Base-by-base conservation (phyloP, 1,284 basidiomycete species). In the Rhodotorula sp. region DNA sequence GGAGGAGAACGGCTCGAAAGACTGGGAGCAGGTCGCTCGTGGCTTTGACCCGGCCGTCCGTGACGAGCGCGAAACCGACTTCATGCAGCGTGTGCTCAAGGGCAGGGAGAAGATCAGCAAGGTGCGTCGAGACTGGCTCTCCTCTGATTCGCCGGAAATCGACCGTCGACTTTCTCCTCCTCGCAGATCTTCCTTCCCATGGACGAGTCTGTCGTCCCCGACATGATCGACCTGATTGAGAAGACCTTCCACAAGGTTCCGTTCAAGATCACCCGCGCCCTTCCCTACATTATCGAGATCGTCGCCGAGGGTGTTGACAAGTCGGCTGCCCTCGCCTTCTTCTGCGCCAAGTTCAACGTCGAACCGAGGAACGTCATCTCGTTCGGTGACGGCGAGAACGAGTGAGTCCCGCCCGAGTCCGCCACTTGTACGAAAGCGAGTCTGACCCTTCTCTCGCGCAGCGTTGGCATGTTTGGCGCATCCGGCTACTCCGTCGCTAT, bases 271-370 rank as follows among this genome's bases (percentile, higher is more conserved):
- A 76, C 74, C 46, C 74, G 74, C 53, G 74, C 74, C 7, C 70
- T 76, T 20, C 74, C 74, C 20, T 76, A 76, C 74, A 76, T 76
- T 57, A 76, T 76, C 64, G 74, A 76, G 62, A 69, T 76, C 19
- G 72, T 74, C 58, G 67, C 70, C 57, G 72, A 73, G 53, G 63
- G 63, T 56, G 74, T 76, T 62, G 74, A 76, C 72, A 76, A 76
- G 72, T 68, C 72, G n/a, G 72, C 64, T 32, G 74, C 74, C 8
- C 70, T 76, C 56, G 68, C 70, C 34, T 73, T 72, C 72, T 76
- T 76, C 74, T 72, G 68, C 66, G 64, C 65, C 59, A 72, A 74
- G 65, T 76, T 62, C 68, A 51, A 62, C 57, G 51, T 76, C 62
- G 59, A 66, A 49, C 68, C 74, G 27, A 66, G 74, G 62, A 72